Evolutionary conservation across 164 flowering plant genomes (phyloP).

Genomic region (Annona squamosa): DNA sequence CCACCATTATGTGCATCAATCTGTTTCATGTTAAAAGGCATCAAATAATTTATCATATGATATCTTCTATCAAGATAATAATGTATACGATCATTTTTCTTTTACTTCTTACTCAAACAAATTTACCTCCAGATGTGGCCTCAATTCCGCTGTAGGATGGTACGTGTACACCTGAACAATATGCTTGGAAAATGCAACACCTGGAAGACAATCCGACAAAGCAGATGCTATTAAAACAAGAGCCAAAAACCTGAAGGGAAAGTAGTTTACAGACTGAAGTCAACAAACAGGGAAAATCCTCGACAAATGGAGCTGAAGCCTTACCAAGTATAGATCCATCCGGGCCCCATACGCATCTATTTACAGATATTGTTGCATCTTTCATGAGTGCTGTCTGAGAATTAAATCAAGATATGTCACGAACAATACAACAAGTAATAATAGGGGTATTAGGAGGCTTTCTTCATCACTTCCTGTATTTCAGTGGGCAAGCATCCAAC

Average conservation of each 20-base stretch:
- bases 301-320: neutral
- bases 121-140: constrained; percentile 50
- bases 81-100: neutral
- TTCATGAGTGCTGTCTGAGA: constrained; percentile 35
- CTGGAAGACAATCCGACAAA: constrained; percentile 15
- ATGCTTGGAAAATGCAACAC: constrained; percentile 65
- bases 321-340: constrained; percentile 45
- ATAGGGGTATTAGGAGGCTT: neutral
- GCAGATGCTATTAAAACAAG: too few species aligned
- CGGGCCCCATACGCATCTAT: constrained; percentile 46
- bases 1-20: constrained; percentile 71
- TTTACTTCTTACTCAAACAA: neutral
- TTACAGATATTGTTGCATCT: constrained; percentile 37
- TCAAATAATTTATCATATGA: neutral
- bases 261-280: too few species aligned
- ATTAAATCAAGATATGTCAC: neutral
- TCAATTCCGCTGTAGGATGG: constrained; percentile 41
- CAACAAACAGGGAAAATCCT: neutral
- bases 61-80: neutral
- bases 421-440: neutral
- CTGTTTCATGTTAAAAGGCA: constrained; percentile 18
- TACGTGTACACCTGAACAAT: constrained; percentile 49
- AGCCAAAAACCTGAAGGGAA: too few species aligned
- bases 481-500: neutral
- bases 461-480: neutral